phyloP scores from a whole-genome alignment of 106 monocot species.

The Dendrobium nobile region DNA sequence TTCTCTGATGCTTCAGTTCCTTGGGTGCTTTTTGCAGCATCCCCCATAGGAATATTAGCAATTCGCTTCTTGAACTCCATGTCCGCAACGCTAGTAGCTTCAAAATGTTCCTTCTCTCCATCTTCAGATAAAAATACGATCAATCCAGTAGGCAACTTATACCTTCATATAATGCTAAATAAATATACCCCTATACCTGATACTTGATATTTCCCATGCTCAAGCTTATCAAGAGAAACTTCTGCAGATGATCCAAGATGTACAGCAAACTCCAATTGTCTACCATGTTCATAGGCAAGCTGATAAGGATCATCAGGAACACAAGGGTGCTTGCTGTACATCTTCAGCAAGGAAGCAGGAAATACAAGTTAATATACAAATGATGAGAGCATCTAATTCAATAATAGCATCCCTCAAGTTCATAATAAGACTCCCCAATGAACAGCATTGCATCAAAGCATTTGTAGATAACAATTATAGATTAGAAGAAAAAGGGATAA shows the following conservation, averaged over 20 bases:
- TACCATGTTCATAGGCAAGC: background rate
- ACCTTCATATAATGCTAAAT: background rate
- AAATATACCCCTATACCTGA: background rate
- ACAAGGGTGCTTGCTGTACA: background rate
- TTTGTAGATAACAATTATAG: background rate
- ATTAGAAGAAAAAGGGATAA: background rate
- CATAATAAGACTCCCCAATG: background rate
- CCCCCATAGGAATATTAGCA: background rate
- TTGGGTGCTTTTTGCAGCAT: no score
- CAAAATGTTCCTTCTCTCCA: background rate
- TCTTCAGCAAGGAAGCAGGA: background rate
- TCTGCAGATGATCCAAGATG: background rate
- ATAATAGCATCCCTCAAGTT: background rate
- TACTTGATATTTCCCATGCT: background rate
- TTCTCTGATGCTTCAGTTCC: background rate
- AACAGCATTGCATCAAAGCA: background rate
- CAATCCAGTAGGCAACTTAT: background rate
- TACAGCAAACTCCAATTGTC: background rate
- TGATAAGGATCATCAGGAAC: background rate
- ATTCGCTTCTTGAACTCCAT: background rate
- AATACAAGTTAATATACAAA: background rate
- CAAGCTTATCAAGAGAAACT: background rate
- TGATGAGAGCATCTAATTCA: background rate
- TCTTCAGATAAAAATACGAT: background rate
- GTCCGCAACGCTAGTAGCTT: conserved; percentile 1